Evolutionary conservation across 257 asterid genomes (phyloP).

Genomic region (Eustoma russellianum): DNA sequence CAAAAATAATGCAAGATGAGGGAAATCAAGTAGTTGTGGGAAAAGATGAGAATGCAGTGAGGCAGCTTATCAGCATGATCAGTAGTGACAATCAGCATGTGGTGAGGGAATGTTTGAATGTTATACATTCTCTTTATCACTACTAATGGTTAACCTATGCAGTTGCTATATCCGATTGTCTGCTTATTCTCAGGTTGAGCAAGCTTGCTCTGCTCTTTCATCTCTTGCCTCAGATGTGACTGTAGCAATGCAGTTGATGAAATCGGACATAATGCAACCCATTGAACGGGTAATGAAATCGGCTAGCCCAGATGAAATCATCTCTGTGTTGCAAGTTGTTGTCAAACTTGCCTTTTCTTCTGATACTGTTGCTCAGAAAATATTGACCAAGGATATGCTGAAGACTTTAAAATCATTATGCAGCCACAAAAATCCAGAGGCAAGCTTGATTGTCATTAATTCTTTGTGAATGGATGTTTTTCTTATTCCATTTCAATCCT

Average conservation of each 20-base stretch:
- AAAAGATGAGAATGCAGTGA: conserved; percentile 92
- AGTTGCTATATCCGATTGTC: conserved; percentile 11
- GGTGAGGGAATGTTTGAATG: conserved; percentile 40
- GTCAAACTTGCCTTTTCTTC: conserved; percentile 81
- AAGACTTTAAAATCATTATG: conserved; percentile 74
- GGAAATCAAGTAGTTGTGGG: conserved; percentile 90
- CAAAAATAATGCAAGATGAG: conserved; percentile 95
- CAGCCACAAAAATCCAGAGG: conserved; percentile 83
- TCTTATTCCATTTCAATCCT: conserved; percentile 9
- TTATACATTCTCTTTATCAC: conserved; percentile 3
- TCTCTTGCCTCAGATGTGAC: conserved; percentile 84
- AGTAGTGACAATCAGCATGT: conserved; percentile 96
- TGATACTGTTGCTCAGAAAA: conserved; percentile 81
- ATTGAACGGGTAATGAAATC: conserved; percentile 83
- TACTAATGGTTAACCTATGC: too few relatives aligned
- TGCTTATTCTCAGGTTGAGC: conserved; percentile 64
- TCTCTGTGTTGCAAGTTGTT: conserved; percentile 85
- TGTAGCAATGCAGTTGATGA: conserved; percentile 90
- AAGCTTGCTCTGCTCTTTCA: conserved; percentile 95
- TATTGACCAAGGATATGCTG: conserved; percentile 81
- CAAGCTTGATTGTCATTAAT: conserved; percentile 28
- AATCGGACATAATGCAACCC: conserved; percentile 94
- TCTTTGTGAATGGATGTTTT: conserved; percentile 1
- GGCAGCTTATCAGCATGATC: conserved; percentile 99
- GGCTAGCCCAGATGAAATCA: conserved; percentile 65